phyloP scores from a whole-genome alignment of 2,329 filamentous ascomycete species.

The Scedosporium boydii region DNA sequence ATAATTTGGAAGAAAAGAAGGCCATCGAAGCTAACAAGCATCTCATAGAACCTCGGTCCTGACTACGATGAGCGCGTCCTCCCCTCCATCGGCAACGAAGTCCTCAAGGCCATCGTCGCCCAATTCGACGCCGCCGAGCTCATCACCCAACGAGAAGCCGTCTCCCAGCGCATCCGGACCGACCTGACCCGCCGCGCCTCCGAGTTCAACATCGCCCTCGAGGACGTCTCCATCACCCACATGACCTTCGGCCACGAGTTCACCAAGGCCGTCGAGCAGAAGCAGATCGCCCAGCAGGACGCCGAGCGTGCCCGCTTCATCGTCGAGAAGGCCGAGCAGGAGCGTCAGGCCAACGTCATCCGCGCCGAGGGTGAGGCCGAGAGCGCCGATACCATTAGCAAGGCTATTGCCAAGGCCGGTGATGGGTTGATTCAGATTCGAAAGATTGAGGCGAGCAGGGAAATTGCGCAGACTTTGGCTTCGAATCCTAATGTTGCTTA shows the following conservation, averaged over 20 bases:
- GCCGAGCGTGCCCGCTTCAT: conserved; percentile 96
- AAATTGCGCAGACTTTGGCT: conserved; percentile 85
- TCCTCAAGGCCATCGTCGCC: conserved; percentile 95
- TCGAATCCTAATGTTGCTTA: conserved; percentile 94
- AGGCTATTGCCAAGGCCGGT: conserved; percentile 84
- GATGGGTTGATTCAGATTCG: conserved; percentile 93
- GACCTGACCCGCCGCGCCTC: conserved; percentile 86
- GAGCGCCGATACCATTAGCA: conserved; percentile 89
- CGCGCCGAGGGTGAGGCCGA: conserved; percentile 96
- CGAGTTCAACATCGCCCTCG: conserved; percentile 98
- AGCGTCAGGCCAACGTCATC: conserved; percentile 97
- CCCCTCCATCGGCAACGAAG: conserved; percentile 98
- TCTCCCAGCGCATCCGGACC: conserved; percentile 84
- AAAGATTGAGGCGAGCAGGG: conserved; percentile 92
- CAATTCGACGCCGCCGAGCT: conserved; percentile 98
- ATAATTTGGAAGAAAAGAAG: neutral
- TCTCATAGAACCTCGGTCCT: conserved; percentile 76
- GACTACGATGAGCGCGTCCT: conserved; percentile 99
- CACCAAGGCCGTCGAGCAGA: conserved; percentile 97
- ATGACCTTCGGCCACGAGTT: conserved; percentile 99
- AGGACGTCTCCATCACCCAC: conserved; percentile 98
- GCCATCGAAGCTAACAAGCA: neutral
- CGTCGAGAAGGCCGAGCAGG: conserved; percentile 97
- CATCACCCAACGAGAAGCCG: conserved; percentile 96
- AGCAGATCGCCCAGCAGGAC: conserved; percentile 99